Conservation (phyloP, 2,329 filamentous ascomycete species). For the Onygena corvina region DNA sequence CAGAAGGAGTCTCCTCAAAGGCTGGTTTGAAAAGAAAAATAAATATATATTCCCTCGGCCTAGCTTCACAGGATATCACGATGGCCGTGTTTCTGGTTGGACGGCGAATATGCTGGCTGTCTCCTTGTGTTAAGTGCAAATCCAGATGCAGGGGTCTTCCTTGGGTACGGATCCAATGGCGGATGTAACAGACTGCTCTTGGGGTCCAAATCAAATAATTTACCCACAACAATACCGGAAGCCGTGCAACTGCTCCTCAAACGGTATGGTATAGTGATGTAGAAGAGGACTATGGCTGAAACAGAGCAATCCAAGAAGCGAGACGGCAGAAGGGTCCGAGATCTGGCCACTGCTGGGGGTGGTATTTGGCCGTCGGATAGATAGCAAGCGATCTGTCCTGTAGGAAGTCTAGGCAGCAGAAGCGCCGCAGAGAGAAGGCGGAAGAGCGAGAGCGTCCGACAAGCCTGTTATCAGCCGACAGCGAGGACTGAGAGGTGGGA, state of each 20-base stretch:
- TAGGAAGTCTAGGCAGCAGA: neutral
- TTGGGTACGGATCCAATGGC: slow-evolving; percentile 2
- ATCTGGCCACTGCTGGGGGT: neutral
- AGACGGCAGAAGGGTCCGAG: neutral
- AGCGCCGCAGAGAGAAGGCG: neutral
- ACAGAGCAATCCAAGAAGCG: slow-evolving; percentile 1
- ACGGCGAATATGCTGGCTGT: neutral
- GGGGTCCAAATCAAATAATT: slow-evolving; percentile 5
- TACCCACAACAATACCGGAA: slow-evolving; percentile 7
- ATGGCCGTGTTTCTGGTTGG: neutral
- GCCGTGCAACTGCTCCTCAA: slow-evolving; percentile 7
- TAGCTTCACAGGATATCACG: neutral
- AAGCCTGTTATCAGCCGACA: no score
- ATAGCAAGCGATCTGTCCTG: neutral
- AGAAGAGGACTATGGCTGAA: slow-evolving; percentile 1
- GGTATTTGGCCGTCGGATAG: neutral
- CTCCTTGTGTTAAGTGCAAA: neutral
- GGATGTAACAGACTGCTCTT: slow-evolving; percentile 5
- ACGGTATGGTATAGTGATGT: slow-evolving; percentile 1
- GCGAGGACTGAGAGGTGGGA: slow-evolving; percentile 10
- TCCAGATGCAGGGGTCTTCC: neutral
- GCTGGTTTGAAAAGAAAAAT: slow-evolving; percentile 1
- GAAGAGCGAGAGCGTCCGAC: neutral
- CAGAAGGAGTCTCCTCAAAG: neutral
- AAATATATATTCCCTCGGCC: neutral